Percentiles rank a stretch among this genome's conserved stretches.
phyloP scores from a whole-genome alignment of 2,329 filamentous ascomycete genomes.

The Calonectria honghensis region DNA sequence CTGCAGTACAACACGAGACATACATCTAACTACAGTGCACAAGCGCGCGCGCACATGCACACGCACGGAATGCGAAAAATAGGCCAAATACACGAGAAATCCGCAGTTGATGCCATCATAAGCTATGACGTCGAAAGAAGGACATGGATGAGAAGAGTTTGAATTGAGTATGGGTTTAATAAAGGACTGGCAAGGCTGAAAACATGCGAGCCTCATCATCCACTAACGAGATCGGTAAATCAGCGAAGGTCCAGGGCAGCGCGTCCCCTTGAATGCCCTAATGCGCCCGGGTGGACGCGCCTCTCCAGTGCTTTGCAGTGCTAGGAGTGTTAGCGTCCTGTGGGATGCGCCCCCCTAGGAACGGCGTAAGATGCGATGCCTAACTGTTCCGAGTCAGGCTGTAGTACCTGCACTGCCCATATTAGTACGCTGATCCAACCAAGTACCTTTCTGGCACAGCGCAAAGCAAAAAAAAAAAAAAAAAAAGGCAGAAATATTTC shows the following conservation, averaged over 20 bases:
- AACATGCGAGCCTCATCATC: conserved; percentile 20
- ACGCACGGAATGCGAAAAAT: conserved; percentile 33
- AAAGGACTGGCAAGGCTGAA: conserved; percentile 30
- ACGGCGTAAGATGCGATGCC: conserved; percentile 29
- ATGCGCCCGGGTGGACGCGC: conserved; percentile 31
- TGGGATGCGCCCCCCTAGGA: conserved; percentile 36
- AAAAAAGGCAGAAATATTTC: conserved; percentile 34
- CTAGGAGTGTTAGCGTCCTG: conserved; percentile 29
- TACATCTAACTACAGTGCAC: conserved; percentile 29
- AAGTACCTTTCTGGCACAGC: conserved; percentile 30
- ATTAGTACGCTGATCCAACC: conserved; percentile 5
- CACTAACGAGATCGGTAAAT: conserved; percentile 27
- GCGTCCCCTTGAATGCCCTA: conserved; percentile 29
- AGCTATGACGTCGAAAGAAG: conserved; percentile 27
- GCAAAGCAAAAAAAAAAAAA: conserved; percentile 13
- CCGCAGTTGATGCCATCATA: neutral
- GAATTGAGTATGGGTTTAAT: conserved; percentile 22
- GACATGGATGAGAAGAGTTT: conserved; percentile 30
- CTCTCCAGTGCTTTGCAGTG: conserved; percentile 24
- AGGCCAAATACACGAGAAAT: conserved; percentile 18
- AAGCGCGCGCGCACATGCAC: conserved; percentile 15
- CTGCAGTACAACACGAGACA: conserved; percentile 37
- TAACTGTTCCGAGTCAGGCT: conserved; percentile 28
- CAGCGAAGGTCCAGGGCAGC: conserved; percentile 21
- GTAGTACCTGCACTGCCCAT: conserved; percentile 29